phyloP scores from a whole-genome alignment of 1,139 yeast species.

The Taphrina wiesneri region DNA sequence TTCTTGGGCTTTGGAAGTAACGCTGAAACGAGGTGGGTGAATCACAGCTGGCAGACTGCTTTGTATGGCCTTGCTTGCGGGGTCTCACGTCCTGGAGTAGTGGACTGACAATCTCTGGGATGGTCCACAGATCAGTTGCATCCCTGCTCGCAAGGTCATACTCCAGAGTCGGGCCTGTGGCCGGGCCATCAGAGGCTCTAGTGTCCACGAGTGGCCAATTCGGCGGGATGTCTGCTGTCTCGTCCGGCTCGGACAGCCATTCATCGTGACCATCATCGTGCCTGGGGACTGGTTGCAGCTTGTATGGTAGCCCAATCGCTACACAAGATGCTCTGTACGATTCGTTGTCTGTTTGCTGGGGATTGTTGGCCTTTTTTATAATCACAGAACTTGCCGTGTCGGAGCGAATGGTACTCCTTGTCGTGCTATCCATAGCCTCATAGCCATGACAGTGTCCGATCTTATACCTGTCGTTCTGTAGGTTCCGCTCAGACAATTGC shows the following conservation, averaged over 20 bases:
- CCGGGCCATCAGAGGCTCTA: neutral
- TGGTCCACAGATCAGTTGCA: neutral
- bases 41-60: slow-evolving; percentile 5
- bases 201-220: neutral
- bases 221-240: neutral
- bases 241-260: neutral
- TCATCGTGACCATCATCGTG: neutral
- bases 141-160: neutral
- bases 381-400: too few relatives aligned
- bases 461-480: too few relatives aligned
- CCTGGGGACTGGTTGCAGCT: neutral
- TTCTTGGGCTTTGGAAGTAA: neutral
- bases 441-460: too few relatives aligned
- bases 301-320: neutral
- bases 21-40: neutral
- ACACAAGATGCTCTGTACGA: neutral
- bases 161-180: neutral
- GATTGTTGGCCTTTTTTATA: too few relatives aligned
- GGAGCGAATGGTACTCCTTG: neutral
- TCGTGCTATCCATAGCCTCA: too few relatives aligned
- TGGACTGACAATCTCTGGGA: neutral
- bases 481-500: neutral
- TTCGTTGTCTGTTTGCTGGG: neutral
- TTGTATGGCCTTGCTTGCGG: neutral
- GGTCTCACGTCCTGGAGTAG: neutral